Evolutionary conservation across 305 asterid species (phyloP), one percentile per base, ranked within the genome.

Genomic region (Vinca major): DNA sequence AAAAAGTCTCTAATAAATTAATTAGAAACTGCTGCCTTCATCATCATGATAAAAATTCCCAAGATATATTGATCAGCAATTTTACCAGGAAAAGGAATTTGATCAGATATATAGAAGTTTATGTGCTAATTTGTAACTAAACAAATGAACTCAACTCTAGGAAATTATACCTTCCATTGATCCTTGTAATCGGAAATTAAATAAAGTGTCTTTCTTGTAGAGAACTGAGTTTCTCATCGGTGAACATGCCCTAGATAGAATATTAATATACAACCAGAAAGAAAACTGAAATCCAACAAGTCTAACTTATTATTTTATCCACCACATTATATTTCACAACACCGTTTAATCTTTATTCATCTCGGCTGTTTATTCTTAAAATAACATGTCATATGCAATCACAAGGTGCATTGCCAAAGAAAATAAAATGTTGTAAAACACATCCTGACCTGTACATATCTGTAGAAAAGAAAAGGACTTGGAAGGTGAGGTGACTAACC

Each of bases 401-500:
- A 53, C 70, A 53, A 63, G 64, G 20, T 37, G 7, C 41, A 36
- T 48, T 16, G 19, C 48, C 37, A 33, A 50, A 62, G 11, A 45
- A 12, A 52, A 36, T 11, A 17, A 48, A 41, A 45, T 44, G 65
- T 1, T 26, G 45, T 36, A 63, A 44, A 44, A 54, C 36, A 50
- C 60, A 64, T 10, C 7, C 65, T 26, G 21, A 63, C 65, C 70
- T 63, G 48, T 62, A 65, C 36, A 55, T 33, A 64, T 45, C 13
- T 19, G 37, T 17, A 33, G 44, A 20, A 47, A 65, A 69, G 67
- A 5, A 37, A 12, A 16, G 16, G 16, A 37, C 48, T 61, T 61
- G 2, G 47, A 39, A 61, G 65, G 7, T 61, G 26, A 61, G 65
- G 7, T 61, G 26, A 49, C 60, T 45, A 39, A 45, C 37, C 71